A percentile compares a stretch with the other conserved stretches of the same genome.
phyloP scores from a whole-genome alignment of 306 rosid genomes.

The Crataegus laevigata region DNA sequence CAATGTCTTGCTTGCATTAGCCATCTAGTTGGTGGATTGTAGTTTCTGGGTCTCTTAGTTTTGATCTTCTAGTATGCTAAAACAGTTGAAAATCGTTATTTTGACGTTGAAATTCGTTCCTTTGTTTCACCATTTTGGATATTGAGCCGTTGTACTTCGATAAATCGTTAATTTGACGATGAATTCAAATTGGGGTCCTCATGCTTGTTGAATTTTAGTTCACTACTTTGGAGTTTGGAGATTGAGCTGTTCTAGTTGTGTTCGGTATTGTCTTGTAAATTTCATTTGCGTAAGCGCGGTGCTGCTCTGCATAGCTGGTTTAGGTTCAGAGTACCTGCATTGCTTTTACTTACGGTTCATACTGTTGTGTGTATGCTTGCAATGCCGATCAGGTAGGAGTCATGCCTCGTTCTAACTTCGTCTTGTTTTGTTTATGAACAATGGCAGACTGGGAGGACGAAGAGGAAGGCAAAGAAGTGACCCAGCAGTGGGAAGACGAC shows the following conservation, averaged over 20 bases:
- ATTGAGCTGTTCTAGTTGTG: neutral
- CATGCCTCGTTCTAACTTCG: neutral
- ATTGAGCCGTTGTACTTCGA: neutral
- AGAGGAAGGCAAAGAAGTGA: constrained; percentile 74
- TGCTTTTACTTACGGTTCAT: neutral
- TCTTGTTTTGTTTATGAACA: neutral
- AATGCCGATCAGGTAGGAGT: neutral
- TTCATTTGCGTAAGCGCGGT: neutral
- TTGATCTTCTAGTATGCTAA: neutral
- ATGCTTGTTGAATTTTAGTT: no score
- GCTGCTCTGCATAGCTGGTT: neutral
- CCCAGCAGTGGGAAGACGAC: constrained; percentile 96
- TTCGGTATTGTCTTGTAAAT: neutral
- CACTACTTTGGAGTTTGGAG: neutral
- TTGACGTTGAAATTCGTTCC: neutral
- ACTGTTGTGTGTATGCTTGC: neutral
- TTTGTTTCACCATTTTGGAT: neutral
- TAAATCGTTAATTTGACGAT: no score
- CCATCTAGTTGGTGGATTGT: neutral
- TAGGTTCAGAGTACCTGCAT: neutral
- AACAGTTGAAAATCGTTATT: neutral
- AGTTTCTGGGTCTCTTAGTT: neutral
- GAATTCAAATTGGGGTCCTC: neutral
- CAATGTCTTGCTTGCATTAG: neutral
- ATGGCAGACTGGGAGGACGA: constrained; percentile 65